Percentiles rank a stretch among this genome's conserved stretches.
phyloP scores from a whole-genome alignment of 768 basidiomycete species.

The Ephemerocybe angulata region DNA sequence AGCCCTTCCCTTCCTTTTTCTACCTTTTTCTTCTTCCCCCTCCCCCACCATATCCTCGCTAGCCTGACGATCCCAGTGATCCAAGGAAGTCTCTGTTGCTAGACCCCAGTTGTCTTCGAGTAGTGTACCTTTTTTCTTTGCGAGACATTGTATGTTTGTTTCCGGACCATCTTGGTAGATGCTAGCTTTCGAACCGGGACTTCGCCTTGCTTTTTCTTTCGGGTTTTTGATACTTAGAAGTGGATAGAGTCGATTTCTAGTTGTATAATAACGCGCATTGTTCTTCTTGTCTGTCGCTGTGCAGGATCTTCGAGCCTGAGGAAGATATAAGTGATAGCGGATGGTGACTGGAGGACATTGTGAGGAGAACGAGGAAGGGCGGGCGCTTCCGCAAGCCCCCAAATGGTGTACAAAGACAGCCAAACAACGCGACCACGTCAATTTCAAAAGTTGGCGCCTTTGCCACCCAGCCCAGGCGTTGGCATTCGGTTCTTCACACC shows the following conservation, averaged over 20 bases:
- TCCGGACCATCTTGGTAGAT: neutral
- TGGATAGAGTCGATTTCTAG: neutral
- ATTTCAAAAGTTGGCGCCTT: too few relatives aligned
- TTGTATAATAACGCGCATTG: neutral
- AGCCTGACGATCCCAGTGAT: too few relatives aligned
- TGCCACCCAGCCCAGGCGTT: too few relatives aligned
- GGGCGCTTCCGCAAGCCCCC: too few relatives aligned
- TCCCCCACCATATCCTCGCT: neutral
- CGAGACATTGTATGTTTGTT: neutral
- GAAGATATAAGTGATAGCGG: too few relatives aligned
- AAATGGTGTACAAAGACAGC: too few relatives aligned
- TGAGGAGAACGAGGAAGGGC: too few relatives aligned
- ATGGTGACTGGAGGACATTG: too few relatives aligned
- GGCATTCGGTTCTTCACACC: too few relatives aligned
- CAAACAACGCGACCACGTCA: too few relatives aligned
- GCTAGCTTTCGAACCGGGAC: neutral
- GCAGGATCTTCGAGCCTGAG: too few relatives aligned
- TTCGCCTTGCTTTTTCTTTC: neutral
- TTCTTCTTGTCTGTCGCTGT: too few relatives aligned
- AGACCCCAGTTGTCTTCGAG: neutral
- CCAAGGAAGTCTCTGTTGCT: neutral
- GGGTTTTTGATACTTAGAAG: neutral
- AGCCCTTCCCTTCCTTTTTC: neutral
- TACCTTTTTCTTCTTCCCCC: neutral
- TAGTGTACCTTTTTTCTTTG: neutral